Base-by-base conservation (phyloP, 768 basidiomycete species). In the Kwoniella europaea region DNA sequence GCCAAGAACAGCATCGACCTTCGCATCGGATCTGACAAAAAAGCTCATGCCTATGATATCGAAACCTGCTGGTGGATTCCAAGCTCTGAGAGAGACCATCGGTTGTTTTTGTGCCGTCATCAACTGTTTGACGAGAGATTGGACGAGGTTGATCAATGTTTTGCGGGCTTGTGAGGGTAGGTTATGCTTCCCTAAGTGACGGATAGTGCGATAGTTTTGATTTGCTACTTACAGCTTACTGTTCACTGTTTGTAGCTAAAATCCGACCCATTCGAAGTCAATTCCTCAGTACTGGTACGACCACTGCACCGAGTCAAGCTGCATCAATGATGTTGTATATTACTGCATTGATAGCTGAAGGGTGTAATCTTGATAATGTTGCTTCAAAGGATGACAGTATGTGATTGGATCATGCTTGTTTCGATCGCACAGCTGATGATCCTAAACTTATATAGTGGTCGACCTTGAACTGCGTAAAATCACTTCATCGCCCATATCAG, bases 91-190 rank as follows among this genome's bases (percentile, higher is more conserved):
- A 85, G 97, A 98, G 83, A 89, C 90, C 13, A 91, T 98, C 15
- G 93, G 93, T 0, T 98, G 95, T 74, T 90, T 96, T 85, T 96
- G 94, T 79, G 88, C 89, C 0, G 91, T 92, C 1, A 90, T 95
- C 1, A 89, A 90, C 62, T 85, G 92, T 74, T 86, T 98, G 18
- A 98, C 97, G 0, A 91, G 92, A 69, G 94, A 98, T 74, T 96
- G 90, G 76, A 85, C 85, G 16, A 88, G 90, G 44, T 86, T 98
- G 18, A 88, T 94, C 27, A 90, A 89, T 43, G 86, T 98, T 4
- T 81, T 98, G 72, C 91, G 91, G 75, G 93, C 92, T 0, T 95
- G 93, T 83, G 92, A 94, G 76, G 86, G 93, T 92, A 71, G 63
- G 88, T 70, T 22, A 9, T 24, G 2, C 27, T 50, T n/a, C 24